Evolutionary conservation across 192 early-diverging fungal species (phyloP), one percentile per base, ranked within the genome.

Genomic region (Rhizophlyctis rosea): DNA sequence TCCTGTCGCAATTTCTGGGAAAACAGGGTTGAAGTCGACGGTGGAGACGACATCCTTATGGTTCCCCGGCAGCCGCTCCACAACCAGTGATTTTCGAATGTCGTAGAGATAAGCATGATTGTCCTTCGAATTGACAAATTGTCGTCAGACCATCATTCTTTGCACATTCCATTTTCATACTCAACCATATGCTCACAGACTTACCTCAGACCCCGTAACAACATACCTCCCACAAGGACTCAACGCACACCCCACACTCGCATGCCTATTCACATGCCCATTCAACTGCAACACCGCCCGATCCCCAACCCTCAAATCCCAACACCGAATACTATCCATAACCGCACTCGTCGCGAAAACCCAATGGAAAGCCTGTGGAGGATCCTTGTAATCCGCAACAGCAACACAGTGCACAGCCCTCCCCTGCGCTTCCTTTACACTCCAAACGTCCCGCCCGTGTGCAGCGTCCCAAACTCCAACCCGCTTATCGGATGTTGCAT

Each of bases 41-140:
- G 57, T 30, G 4, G 56, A 29, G 9, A 69, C 74, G 16, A 57
- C 74, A 47, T 69, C 74, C 21, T 21, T 50, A 27, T 70, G 66
- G n/a, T n/a, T n/a, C 14, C 63, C 63, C 0, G 32, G 32, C 11
- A 61, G 9, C 54, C 48, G 50, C 4, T 39, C 57, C 30, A 69
- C 3, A 3, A 72, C 70, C 21, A 23, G 33, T 1, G 66, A 58
- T 39, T 51, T 65, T 3, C 70, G 54, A 16, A 69, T 47, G 53
- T 76, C 75, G 50, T 68, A 77, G 36, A 77, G 18, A 36, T 73
- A 73, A 14, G 71, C 75, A 33, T 77, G 71, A 32, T 70, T 67
- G 54, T 77, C 71, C 57, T 72, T 1, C 5, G 28, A 25, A 18
- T 24, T 14, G 9, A 5, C 50, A 24, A 44, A 57, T 31, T 11